Conservation (phyloP, 108 stramenopile species). For the Cyclotella distinguenda region DNA sequence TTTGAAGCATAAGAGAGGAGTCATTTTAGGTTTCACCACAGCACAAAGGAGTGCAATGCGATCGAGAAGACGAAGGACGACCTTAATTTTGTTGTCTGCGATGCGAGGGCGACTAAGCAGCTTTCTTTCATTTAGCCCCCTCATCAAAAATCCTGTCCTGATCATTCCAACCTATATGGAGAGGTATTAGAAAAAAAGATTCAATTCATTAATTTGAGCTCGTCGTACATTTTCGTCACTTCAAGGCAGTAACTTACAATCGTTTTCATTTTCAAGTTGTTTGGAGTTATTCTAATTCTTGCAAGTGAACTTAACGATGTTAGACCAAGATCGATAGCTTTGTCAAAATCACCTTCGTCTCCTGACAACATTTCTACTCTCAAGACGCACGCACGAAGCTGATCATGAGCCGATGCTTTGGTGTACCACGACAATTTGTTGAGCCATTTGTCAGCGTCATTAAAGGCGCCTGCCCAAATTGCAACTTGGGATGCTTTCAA, state of each 20-base stretch:
- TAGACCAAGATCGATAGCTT: background rate
- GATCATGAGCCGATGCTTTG: background rate
- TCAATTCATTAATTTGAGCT: no score
- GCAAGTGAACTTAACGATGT: background rate
- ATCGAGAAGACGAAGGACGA: background rate
- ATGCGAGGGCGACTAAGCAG: conserved; percentile 1
- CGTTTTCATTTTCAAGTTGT: background rate
- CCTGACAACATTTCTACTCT: background rate
- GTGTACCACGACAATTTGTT: background rate
- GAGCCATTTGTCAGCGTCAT: conserved; percentile 1
- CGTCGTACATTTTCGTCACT: no score
- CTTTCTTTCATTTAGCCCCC: background rate
- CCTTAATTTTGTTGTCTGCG: background rate
- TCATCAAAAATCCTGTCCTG: conserved; percentile 2
- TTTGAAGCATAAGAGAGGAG: conserved; percentile 10
- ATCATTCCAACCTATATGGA: background rate
- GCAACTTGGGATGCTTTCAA: conserved; percentile 6
- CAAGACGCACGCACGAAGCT: background rate
- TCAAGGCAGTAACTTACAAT: background rate
- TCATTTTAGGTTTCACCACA: background rate
- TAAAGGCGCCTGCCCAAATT: background rate
- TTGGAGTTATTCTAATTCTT: background rate
- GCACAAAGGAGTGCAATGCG: background rate
- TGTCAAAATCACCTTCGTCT: background rate
- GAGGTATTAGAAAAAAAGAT: no score